Percentiles rank a stretch among this genome's conserved stretches.
Evolutionary conservation across 1,139 yeast genomes (phyloP).

Genomic region (Suzukiozyma palmioleophila): DNA sequence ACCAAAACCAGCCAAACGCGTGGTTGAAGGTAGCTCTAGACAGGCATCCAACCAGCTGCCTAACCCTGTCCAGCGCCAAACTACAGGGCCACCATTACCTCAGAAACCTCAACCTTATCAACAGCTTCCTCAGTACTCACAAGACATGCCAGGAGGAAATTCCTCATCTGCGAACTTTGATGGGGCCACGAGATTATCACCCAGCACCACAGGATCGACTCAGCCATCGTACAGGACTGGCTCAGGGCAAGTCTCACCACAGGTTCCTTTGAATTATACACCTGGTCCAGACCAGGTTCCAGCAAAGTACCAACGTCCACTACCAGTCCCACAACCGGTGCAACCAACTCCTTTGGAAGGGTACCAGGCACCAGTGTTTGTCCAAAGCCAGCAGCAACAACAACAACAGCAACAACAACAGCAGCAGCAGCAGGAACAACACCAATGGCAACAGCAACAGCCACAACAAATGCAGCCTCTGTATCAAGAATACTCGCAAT

Average conservation of each 20-base stretch:
- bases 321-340: constrained; percentile 25
- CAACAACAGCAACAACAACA: no score
- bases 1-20: constrained; percentile 1
- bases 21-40: constrained; percentile 9
- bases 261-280: no score
- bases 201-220: no score
- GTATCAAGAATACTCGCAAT: neutral
- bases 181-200: no score
- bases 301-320: constrained; percentile 29
- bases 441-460: no score
- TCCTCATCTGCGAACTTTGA: no score
- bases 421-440: neutral
- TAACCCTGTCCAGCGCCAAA: constrained; percentile 6
- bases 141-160: neutral
- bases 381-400: no score
- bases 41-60: no score
- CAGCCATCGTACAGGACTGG: no score
- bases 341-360: neutral
- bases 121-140: constrained; percentile 4
- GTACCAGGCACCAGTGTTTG: no score
- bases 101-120: constrained; percentile 21
- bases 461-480: neutral
- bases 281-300: constrained; percentile 14
- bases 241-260: no score
- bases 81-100: constrained; percentile 43